phyloP scores from a whole-genome alignment of 108 stramenopile genomes.

The Pseudonitzschia delicatissima region DNA sequence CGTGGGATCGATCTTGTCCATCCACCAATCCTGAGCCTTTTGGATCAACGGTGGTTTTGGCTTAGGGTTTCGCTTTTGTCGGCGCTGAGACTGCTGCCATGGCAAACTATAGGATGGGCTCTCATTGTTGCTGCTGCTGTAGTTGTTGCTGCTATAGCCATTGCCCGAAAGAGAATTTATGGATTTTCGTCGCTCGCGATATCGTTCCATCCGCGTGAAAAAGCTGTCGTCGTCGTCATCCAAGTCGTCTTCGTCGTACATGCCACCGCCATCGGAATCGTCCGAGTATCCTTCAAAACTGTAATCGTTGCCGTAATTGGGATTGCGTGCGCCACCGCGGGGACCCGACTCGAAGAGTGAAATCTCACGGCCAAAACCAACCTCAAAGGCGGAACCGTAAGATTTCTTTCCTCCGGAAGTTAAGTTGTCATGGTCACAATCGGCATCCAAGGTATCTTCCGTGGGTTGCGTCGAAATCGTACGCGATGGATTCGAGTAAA shows the following conservation, averaged over 20 bases:
- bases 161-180: background rate
- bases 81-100: background rate
- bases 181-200: conserved; percentile 8
- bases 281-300: background rate
- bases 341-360: conserved; percentile 30
- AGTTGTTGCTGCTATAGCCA: background rate
- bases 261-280: background rate
- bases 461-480: background rate
- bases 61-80: background rate
- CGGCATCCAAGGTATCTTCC: conserved; percentile 3
- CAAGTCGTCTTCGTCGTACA: conserved; percentile 3
- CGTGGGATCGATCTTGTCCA: conserved; percentile 30
- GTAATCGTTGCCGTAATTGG: background rate
- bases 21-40: conserved; percentile 46
- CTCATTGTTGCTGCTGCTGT: conserved; percentile 1
- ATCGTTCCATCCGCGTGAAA: conserved; percentile 6
- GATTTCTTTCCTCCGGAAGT: background rate
- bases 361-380: conserved; percentile 43
- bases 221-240: conserved; percentile 15
- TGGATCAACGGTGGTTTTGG: conserved; percentile 13
- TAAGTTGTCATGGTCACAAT: background rate
- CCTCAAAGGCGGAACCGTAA: background rate
- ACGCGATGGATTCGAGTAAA: background rate
- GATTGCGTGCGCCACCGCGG: background rate
- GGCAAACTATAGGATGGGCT: background rate